phyloP scores from a whole-genome alignment of 495 filamentous ascomycete genomes.

The Pseudevernia furfuracea region DNA sequence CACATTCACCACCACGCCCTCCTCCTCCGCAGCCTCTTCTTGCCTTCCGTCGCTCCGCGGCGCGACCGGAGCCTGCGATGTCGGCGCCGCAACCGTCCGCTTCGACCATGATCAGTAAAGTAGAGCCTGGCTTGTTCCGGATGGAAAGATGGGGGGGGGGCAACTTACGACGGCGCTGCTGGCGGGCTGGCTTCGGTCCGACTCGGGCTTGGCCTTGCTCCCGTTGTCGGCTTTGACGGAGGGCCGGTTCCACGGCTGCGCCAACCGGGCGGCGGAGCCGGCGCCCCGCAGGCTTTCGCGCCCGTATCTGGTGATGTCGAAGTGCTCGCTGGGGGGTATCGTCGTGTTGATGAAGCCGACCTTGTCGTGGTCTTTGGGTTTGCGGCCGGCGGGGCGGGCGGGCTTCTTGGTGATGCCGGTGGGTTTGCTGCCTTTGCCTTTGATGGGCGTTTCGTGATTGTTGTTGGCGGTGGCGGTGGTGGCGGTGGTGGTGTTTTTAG shows the following conservation, averaged over 20 bases:
- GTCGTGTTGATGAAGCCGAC: neutral
- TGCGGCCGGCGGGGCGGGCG: neutral
- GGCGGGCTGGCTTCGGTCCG: no score
- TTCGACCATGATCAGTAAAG: no score
- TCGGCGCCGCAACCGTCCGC: no score
- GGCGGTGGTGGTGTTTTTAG: neutral
- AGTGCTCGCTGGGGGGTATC: neutral
- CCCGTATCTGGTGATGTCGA: neutral
- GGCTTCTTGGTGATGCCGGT: constrained; percentile 2
- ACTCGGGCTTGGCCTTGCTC: neutral
- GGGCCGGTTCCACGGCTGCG: neutral
- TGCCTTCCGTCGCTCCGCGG: no score
- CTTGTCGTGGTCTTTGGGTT: neutral
- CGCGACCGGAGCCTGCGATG: no score
- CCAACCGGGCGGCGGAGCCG: neutral
- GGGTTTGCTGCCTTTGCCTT: constrained; percentile 1
- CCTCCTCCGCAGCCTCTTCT: no score
- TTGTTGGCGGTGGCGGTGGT: neutral
- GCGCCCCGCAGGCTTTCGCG: neutral
- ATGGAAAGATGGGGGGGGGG: no score
- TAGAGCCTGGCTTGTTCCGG: no score
- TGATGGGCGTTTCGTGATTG: neutral
- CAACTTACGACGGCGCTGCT: no score
- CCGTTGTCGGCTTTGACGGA: neutral
- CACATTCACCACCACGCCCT: neutral